A percentile compares a stretch with the other conserved stretches of the same genome.
phyloP scores from a whole-genome alignment of 805 yeast species.

The Candida argentea region DNA sequence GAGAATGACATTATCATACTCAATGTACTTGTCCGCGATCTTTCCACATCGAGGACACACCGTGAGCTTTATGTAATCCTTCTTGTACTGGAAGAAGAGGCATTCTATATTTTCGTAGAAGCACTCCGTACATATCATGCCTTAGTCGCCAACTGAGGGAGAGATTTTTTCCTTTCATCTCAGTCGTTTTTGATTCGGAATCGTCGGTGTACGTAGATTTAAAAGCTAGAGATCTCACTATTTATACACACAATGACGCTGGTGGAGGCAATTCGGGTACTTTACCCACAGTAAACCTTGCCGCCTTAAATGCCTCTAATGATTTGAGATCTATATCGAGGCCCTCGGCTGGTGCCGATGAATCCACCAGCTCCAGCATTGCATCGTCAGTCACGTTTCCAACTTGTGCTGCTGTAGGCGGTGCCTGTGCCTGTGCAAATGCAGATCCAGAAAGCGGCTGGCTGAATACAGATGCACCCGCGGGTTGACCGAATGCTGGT shows the following conservation, averaged over 20 bases:
- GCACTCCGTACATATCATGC: conserved; percentile 89
- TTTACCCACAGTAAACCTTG: conserved; percentile 43
- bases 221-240: neutral
- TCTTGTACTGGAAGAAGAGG: conserved; percentile 63
- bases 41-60: conserved; percentile 63
- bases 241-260: conserved; percentile 10
- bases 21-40: conserved; percentile 86
- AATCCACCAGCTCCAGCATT: no score
- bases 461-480: neutral
- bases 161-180: neutral
- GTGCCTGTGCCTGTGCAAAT: conserved; percentile 1
- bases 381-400: no score
- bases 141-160: neutral
- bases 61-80: conserved; percentile 69
- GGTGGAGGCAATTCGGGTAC: conserved; percentile 76
- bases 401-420: conserved; percentile 1
- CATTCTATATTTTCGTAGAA: conserved; percentile 47
- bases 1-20: conserved; percentile 74
- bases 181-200: neutral
- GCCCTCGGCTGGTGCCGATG: no score
- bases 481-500: conserved; percentile 3
- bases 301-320: conserved; percentile 36
- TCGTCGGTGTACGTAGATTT: no score
- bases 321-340: conserved; percentile 38
- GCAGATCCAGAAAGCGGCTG: conserved; percentile 5